Conservation (phyloP, 345 rosid genomes). For the Eucalyptus fibrosa region DNA sequence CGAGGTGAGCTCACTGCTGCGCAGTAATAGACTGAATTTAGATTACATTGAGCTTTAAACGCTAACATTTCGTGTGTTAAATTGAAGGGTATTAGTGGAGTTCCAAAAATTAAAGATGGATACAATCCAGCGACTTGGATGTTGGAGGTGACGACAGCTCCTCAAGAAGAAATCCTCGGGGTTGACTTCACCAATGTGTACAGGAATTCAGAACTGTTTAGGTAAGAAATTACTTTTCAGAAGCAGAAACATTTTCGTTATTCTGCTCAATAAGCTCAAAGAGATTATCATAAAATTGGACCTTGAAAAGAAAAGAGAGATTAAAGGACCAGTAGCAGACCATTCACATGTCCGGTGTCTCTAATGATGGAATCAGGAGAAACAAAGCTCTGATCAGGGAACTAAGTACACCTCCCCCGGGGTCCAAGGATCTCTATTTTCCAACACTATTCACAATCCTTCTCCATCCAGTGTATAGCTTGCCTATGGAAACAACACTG, state of each 20-base stretch:
- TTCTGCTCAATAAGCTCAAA: not conserved
- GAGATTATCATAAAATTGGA: not conserved
- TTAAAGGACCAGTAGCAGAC: not conserved
- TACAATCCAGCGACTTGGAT: slow-evolving; percentile 72
- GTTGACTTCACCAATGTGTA: slow-evolving; percentile 25
- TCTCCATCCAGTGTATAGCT: slow-evolving; percentile 33
- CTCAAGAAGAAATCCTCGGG: slow-evolving; percentile 31
- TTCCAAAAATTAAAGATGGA: slow-evolving; percentile 44
- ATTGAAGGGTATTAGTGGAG: slow-evolving; percentile 30
- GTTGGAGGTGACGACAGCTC: slow-evolving; percentile 45
- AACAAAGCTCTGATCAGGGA: slow-evolving; percentile 43
- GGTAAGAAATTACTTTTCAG: slow-evolving; percentile 7
- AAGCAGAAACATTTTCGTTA: not conserved
- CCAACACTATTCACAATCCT: slow-evolving; percentile 35
- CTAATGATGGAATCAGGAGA: slow-evolving; percentile 20
- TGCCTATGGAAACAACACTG: slow-evolving; percentile 57
- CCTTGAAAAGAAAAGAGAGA: not conserved
- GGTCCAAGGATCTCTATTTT: slow-evolving; percentile 33
- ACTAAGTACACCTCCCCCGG: slow-evolving; percentile 20
- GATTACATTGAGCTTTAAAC: not conserved
- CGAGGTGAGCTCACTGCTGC: slow-evolving; percentile 22
- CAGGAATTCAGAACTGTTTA: slow-evolving; percentile 34
- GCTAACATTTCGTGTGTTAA: not conserved
- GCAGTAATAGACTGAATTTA: not conserved
- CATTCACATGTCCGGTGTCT: not conserved